Evolutionary conservation across 371 early-diverging fungal genomes (phyloP).

Genomic region (Mortierella sp.): DNA sequence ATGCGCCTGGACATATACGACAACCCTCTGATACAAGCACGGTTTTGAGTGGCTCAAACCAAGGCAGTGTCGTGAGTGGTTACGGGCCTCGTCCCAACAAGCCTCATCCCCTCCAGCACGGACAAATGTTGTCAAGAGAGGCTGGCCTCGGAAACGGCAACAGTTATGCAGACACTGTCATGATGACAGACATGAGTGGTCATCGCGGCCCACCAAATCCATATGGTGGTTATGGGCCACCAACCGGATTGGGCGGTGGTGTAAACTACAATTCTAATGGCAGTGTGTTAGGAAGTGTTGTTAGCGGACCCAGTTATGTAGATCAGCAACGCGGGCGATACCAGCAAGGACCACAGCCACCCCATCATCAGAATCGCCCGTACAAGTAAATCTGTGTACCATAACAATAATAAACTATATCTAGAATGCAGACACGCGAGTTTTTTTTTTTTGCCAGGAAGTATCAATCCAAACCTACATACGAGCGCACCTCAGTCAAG

Average conservation of each 20-base stretch:
- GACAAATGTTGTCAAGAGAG: constrained; percentile 28
- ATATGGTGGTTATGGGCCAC: constrained; percentile 35
- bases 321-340: constrained; percentile 52
- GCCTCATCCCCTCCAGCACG: constrained; percentile 42
- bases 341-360: constrained; percentile 23
- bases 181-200: constrained; percentile 52
- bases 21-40: constrained; percentile 54
- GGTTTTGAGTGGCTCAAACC: constrained; percentile 53
- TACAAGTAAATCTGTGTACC: constrained; percentile 22
- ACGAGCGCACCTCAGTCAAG: neutral
- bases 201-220: constrained; percentile 31
- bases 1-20: constrained; percentile 25
- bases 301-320: constrained; percentile 32
- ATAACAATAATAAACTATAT: neutral
- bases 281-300: constrained; percentile 37
- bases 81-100: constrained; percentile 26
- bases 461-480: constrained; percentile 7
- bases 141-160: constrained; percentile 36
- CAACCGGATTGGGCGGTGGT: constrained; percentile 49
- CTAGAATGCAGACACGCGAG: neutral
- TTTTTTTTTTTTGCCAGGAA: neutral
- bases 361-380: constrained; percentile 20
- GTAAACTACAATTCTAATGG: constrained; percentile 29
- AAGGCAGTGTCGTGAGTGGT: constrained; percentile 51
- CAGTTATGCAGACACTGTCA: constrained; percentile 43